Conservation (phyloP, 1,284 basidiomycete genomes). For the Cryptococcus maquisensis region DNA sequence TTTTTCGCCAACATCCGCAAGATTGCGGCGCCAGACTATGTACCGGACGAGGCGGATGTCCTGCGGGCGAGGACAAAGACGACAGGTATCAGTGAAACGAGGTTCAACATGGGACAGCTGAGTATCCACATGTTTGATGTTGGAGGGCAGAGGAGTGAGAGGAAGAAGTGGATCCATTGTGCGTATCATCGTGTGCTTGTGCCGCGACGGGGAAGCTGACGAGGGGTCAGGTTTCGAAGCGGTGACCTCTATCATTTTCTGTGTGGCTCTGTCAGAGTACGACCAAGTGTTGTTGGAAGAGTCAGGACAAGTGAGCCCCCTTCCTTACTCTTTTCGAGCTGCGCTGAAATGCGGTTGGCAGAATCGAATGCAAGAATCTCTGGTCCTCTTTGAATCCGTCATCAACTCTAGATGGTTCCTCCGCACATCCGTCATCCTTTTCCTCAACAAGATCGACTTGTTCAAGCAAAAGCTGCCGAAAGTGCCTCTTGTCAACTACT, state of each 20-base stretch:
- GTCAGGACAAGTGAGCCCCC: constrained; percentile 50
- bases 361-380: constrained; percentile 80
- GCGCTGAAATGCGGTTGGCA: constrained; percentile 40
- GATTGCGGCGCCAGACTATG: constrained; percentile 73
- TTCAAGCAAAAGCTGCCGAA: constrained; percentile 91
- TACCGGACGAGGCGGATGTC: constrained; percentile 85
- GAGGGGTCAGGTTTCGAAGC: constrained; percentile 64
- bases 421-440: constrained; percentile 53
- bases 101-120: constrained; percentile 54
- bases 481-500: constrained; percentile 78
- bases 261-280: constrained; percentile 89
- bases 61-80: constrained; percentile 85
- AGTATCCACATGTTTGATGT: constrained; percentile 80
- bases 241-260: constrained; percentile 93
- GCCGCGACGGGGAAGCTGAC: background rate
- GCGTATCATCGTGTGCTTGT: constrained; percentile 14
- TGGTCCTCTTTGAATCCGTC: constrained; percentile 74
- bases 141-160: constrained; percentile 85
- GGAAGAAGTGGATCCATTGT: constrained; percentile 93
- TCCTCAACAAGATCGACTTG: constrained; percentile 93
- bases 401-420: constrained; percentile 67
- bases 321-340: background rate
- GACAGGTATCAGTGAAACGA: constrained; percentile 87
- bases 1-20: constrained; percentile 83
- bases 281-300: constrained; percentile 83